Base-by-base conservation (phyloP, 2,329 filamentous ascomycete species). In the Penicillium oxalicum region DNA sequence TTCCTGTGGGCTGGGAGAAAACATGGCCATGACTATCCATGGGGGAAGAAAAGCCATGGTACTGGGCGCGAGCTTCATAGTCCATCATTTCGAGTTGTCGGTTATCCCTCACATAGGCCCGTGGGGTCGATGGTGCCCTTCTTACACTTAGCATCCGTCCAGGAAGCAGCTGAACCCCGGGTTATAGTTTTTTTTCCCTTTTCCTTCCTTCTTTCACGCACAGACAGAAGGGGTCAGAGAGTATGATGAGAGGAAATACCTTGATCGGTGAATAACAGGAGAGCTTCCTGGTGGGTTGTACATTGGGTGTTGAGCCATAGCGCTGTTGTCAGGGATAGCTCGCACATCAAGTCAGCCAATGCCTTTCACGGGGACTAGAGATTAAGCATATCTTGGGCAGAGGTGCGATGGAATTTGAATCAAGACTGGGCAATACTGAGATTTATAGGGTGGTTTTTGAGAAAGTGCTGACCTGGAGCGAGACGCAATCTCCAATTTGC, bases 221-320 rank as follows among this genome's bases (percentile, higher is more conserved):
- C 26, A 32, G 18, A 42, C 29, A 8, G 29, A 32, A 44, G 44
- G 44, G 29, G 44, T 42, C 47, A 39, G 27, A 48, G 48, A 47
- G 41, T 32, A 41, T 51, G 48, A 47, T 49, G 54, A 48, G 36
- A 32, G 29, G 40, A 46, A 56, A 51, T 68, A 70, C 67, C 67
- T 70, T 70, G 61, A 63, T 39, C 68, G 66, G 52, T 67, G 69
- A 18, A 69, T 59, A 40, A 67, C 49, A 33, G 65, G 63, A 45
- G 56, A 40, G 37, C 59, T 57, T 37, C 59, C 55, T 35, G 65
- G 56, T 45, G 56, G 49, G 41, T 56, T 58, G 43, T 67, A 69
- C 44, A 64, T 57, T 33, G 65, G 49, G 38, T 63, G 65, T 4
- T 63, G 63, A 44, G 62, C 55, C 53, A 66, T 59, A 32, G 58